phyloP scores from a whole-genome alignment of 139 green algal species.

The Micromonas commoda region DNA sequence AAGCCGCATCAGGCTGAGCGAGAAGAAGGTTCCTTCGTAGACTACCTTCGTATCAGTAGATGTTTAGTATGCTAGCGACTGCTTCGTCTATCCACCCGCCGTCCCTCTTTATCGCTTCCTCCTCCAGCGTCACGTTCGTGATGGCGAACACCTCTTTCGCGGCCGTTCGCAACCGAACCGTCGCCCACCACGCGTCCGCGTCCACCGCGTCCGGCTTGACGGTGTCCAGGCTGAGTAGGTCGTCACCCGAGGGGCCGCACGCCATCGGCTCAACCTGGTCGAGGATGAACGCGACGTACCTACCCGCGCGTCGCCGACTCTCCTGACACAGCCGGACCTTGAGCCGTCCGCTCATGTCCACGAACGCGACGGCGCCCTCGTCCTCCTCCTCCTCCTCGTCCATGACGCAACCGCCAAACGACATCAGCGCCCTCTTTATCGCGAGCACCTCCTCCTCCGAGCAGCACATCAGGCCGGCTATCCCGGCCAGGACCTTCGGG shows the following conservation, averaged over 20 bases:
- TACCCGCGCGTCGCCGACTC: background rate
- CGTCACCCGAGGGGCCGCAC: background rate
- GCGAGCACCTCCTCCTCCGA: background rate
- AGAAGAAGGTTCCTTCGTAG: too few relatives aligned
- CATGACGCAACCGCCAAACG: background rate
- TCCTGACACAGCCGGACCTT: background rate
- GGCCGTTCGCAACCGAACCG: background rate
- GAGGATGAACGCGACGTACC: background rate
- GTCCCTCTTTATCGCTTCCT: background rate
- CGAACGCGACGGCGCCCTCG: background rate
- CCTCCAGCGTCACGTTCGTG: background rate
- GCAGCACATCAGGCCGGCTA: constrained; percentile 13
- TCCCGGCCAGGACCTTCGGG: background rate
- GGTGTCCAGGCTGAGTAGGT: background rate
- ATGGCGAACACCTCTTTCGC: background rate
- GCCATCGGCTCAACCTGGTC: background rate
- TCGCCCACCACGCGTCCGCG: background rate
- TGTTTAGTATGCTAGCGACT: too few relatives aligned
- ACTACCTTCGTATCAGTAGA: too few relatives aligned
- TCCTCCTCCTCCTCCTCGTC: background rate
- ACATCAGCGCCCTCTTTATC: background rate
- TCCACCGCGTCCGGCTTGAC: background rate
- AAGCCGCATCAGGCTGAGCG: too few relatives aligned
- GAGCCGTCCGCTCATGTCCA: background rate
- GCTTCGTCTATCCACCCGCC: constrained; percentile 9